phyloP scores from a whole-genome alignment of 1,139 yeast genomes.

The Scheffersomyces lignicola region DNA sequence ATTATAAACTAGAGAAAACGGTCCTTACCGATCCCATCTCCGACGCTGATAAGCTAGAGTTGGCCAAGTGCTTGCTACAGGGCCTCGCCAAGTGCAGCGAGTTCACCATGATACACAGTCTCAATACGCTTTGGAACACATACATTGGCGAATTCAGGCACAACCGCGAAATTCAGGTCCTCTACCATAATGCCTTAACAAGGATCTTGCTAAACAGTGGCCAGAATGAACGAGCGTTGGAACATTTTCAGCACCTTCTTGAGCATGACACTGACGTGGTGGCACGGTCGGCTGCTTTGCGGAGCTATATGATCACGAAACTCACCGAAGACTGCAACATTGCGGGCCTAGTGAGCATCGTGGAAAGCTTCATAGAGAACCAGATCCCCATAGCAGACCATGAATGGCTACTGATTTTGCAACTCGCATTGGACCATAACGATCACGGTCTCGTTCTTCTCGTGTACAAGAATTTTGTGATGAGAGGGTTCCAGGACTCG shows the following conservation, averaged over 20 bases:
- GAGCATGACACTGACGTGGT: slow-evolving; percentile 3
- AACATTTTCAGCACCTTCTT: slow-evolving; percentile 16
- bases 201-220: slow-evolving; percentile 23
- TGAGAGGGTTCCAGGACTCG: slow-evolving; percentile 26
- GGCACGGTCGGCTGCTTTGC: background rate
- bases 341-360: background rate
- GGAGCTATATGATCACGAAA: background rate
- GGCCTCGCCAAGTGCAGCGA: slow-evolving; percentile 15
- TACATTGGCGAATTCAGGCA: slow-evolving; percentile 11
- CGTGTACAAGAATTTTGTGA: slow-evolving; percentile 30
- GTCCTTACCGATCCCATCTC: slow-evolving; percentile 11
- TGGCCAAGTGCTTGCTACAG: slow-evolving; percentile 11
- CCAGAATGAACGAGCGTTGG: slow-evolving; percentile 25
- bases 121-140: slow-evolving; percentile 22
- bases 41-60: slow-evolving; percentile 10
- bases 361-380: background rate
- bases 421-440: slow-evolving; percentile 22
- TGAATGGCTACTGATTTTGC: slow-evolving; percentile 25
- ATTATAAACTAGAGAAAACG: slow-evolving; percentile 11
- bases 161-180: slow-evolving; percentile 10
- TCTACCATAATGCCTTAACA: slow-evolving; percentile 25
- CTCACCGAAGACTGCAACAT: background rate
- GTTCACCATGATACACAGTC: slow-evolving; percentile 16
- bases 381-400: slow-evolving; percentile 9
- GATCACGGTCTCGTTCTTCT: slow-evolving; percentile 28